phyloP scores from a whole-genome alignment of 805 yeast genomes.

The Candida peoriensis region DNA sequence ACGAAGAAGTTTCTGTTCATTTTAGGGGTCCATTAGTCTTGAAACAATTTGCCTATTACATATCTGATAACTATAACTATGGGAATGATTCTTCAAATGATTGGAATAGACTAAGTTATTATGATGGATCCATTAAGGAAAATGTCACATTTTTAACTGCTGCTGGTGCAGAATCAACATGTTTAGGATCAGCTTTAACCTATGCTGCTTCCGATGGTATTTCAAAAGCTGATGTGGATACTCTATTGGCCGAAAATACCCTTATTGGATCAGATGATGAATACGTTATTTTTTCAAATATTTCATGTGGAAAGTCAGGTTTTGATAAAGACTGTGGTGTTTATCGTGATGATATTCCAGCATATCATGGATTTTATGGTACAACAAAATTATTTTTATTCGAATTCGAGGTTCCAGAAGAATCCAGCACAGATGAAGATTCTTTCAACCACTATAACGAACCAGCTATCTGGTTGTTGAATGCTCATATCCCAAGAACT shows the following conservation, averaged over 20 bases:
- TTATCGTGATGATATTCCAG: slow-evolving; percentile 69
- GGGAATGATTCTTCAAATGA: slow-evolving; percentile 33
- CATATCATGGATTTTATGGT: slow-evolving; percentile 68
- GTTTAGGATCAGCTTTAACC: slow-evolving; percentile 65
- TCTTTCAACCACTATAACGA: slow-evolving; percentile 39
- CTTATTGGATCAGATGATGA: slow-evolving; percentile 55
- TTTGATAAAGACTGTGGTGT: slow-evolving; percentile 62
- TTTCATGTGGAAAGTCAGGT: slow-evolving; percentile 54
- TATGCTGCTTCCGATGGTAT: slow-evolving; percentile 58
- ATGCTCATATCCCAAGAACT: slow-evolving; percentile 70
- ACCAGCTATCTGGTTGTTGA: slow-evolving; percentile 77
- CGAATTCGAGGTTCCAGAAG: slow-evolving; percentile 64
- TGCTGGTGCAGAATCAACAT: slow-evolving; percentile 55
- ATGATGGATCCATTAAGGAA: slow-evolving; percentile 48
- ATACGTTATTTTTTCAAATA: slow-evolving; percentile 53
- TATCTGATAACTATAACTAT: slow-evolving; percentile 34
- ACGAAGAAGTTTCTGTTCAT: slow-evolving; percentile 69
- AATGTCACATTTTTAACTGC: slow-evolving; percentile 65
- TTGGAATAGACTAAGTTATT: slow-evolving; percentile 61
- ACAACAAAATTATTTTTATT: slow-evolving; percentile 66
- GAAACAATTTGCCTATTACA: slow-evolving; percentile 56
- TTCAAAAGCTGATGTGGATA: slow-evolving; percentile 38
- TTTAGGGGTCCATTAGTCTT: slow-evolving; percentile 71
- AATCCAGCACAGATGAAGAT: slow-evolving; percentile 30
- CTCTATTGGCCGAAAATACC: slow-evolving; percentile 44